Evolutionary conservation across 2,329 filamentous ascomycete genomes (phyloP).

Genomic region (Colletotrichum limetticola): DNA sequence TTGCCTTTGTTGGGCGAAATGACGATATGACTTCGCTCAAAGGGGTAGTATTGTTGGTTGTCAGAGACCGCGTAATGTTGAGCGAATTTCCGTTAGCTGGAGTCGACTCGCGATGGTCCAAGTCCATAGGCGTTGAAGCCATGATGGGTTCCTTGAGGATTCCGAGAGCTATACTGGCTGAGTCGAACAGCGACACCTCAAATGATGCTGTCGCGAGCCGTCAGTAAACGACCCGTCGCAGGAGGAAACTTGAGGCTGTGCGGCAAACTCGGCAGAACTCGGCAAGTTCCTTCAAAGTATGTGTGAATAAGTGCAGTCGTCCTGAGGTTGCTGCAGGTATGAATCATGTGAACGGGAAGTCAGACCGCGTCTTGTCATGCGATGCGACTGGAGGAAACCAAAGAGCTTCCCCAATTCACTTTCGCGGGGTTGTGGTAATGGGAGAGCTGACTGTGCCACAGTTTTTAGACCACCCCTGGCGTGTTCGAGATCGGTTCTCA

Average conservation of each 20-base stretch:
- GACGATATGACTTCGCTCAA: constrained; percentile 81
- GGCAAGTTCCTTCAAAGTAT: not conserved
- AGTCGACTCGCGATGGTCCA: constrained; percentile 57
- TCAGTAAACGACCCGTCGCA: not conserved
- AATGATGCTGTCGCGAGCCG: not conserved
- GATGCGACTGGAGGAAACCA: not conserved
- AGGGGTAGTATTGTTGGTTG: constrained; percentile 66
- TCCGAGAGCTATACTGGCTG: not conserved
- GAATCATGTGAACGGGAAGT: not conserved
- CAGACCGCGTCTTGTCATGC: not conserved
- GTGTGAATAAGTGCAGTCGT: not conserved
- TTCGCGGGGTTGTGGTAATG: not conserved
- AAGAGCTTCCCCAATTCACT: not conserved
- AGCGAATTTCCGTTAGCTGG: constrained; percentile 56
- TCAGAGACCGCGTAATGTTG: constrained; percentile 61
- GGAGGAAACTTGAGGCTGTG: not conserved
- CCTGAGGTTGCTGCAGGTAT: not conserved
- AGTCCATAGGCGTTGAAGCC: constrained; percentile 67
- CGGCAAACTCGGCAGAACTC: not conserved
- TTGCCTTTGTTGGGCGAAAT: constrained; percentile 84
- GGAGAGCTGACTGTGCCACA: constrained; percentile 13
- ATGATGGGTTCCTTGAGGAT: constrained; percentile 43
- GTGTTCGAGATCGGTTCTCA: not conserved
- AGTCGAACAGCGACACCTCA: not conserved
- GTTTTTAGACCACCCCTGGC: too few relatives aligned